These are phyloP conservation scores for Hypoxylon rickii DNA, from an alignment of 495 filamentous ascomycete genomes.

Conservation along the genomic window DNA sequence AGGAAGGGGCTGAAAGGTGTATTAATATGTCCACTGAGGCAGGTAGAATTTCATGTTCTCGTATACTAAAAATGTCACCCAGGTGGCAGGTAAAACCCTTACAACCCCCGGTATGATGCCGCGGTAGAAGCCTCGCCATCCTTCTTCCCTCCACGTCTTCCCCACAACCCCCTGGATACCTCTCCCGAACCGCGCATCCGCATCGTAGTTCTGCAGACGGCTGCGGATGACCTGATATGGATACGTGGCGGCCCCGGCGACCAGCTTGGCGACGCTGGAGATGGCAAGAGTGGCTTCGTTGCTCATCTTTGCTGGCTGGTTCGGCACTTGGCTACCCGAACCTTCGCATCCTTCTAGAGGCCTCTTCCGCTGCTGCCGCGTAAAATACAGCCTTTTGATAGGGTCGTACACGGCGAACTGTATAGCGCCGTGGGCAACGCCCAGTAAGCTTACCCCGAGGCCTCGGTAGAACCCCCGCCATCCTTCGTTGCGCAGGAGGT, in stretches of 20 bases:
- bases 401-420: slow-evolving; percentile 97
- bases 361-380: slow-evolving; percentile 42
- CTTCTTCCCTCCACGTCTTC: slow-evolving; percentile 79
- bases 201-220: slow-evolving; percentile 86
- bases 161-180: slow-evolving; percentile 70
- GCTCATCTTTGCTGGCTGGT: slow-evolving; percentile 50
- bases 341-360: slow-evolving; percentile 3
- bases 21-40: slow-evolving; percentile 44
- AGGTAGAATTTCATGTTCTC: slow-evolving; percentile 83
- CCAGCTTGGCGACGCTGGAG: slow-evolving; percentile 80
- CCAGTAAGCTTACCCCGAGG: slow-evolving; percentile 78
- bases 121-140: slow-evolving; percentile 85
- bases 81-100: slow-evolving; percentile 89
- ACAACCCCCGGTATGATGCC: slow-evolving; percentile 86
- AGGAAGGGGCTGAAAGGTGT: neutral
- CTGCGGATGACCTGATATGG: slow-evolving; percentile 91
- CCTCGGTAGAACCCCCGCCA: slow-evolving; percentile 81
- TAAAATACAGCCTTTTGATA: slow-evolving; percentile 63
- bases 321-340: slow-evolving; percentile 12
- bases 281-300: slow-evolving; percentile 79
- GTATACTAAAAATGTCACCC: slow-evolving; percentile 97
- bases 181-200: slow-evolving; percentile 66
- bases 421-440: slow-evolving; percentile 92
- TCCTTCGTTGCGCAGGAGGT: slow-evolving; percentile 71
- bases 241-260: slow-evolving; percentile 86